Evolutionary conservation across 2,329 filamentous ascomycete genomes (phyloP).

Genomic region (Paracamarosporium sp.): DNA sequence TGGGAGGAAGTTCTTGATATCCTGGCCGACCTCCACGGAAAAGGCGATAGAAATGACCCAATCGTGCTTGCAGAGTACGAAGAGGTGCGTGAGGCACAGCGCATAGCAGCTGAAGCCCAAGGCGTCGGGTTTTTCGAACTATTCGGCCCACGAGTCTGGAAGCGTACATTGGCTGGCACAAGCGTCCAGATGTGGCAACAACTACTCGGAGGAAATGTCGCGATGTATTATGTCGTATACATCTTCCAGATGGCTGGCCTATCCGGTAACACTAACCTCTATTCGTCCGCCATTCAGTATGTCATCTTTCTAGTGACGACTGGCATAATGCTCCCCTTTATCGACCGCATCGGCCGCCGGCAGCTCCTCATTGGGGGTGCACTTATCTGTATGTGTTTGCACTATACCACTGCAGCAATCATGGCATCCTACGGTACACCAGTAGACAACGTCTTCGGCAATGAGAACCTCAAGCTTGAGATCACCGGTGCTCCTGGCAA

Average conservation of each 20-base stretch:
- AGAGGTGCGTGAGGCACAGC: constrained; percentile 51
- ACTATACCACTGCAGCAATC: constrained; percentile 38
- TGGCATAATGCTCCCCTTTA: constrained; percentile 49
- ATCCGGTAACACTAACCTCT: constrained; percentile 57
- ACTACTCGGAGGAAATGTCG: constrained; percentile 22
- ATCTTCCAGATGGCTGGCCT: constrained; percentile 67
- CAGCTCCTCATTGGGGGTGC: constrained; percentile 53
- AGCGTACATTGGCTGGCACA: constrained; percentile 62
- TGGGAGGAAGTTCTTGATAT: constrained; percentile 53
- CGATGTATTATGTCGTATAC: constrained; percentile 65
- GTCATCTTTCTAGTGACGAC: constrained; percentile 53
- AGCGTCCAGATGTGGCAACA: constrained; percentile 64
- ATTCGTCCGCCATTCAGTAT: constrained; percentile 50
- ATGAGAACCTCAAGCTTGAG: constrained; percentile 61
- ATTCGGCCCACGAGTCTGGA: constrained; percentile 64
- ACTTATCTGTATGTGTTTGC: constrained; percentile 49
- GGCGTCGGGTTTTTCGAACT: constrained; percentile 49
- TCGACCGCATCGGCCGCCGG: constrained; percentile 50
- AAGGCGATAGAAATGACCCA: constrained; percentile 53
- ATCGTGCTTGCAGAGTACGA: constrained; percentile 58
- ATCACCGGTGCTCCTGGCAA: constrained; percentile 63
- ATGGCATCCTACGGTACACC: constrained; percentile 1
- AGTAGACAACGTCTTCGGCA: constrained; percentile 49
- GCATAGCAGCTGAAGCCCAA: constrained; percentile 43
- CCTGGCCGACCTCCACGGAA: constrained; percentile 55